phyloP scores from a whole-genome alignment of 352 stramenopile species.

The Thraustotheca clavata region DNA sequence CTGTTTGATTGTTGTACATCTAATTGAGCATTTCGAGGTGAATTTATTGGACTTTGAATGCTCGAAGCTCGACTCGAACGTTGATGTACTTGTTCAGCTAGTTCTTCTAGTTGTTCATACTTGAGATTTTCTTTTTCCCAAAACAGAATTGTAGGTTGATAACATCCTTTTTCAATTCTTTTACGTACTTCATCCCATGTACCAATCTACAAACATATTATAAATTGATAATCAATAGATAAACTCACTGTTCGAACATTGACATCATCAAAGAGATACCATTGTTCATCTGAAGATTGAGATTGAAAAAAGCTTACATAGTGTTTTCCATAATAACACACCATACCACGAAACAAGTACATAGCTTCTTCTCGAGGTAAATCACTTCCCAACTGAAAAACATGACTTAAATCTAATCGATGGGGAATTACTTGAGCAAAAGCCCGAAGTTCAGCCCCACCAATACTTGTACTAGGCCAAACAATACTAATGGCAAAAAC shows the following conservation, averaged over 20 bases:
- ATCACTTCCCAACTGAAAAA: constrained; percentile 54
- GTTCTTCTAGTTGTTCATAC: constrained; percentile 48
- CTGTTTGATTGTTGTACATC: no score
- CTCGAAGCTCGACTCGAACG: constrained; percentile 49
- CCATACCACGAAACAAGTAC: constrained; percentile 69
- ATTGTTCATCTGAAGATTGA: constrained; percentile 49
- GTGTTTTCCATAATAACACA: constrained; percentile 80
- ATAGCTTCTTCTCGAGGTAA: constrained; percentile 26
- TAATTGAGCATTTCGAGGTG: constrained; percentile 18
- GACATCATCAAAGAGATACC: constrained; percentile 82
- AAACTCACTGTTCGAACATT: constrained; percentile 39
- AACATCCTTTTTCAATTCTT: constrained; percentile 64
- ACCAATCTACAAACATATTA: constrained; percentile 32
- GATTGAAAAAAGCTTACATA: constrained; percentile 83
- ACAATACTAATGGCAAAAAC: constrained; percentile 79
- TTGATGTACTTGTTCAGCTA: constrained; percentile 58
- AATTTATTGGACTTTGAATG: constrained; percentile 36
- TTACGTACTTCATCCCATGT: constrained; percentile 61
- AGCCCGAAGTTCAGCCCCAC: constrained; percentile 54
- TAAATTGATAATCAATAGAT: neutral
- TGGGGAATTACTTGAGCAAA: constrained; percentile 20
- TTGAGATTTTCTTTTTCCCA: constrained; percentile 69
- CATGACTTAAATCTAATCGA: constrained; percentile 43
- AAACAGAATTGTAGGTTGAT: constrained; percentile 76
- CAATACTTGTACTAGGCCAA: constrained; percentile 59